Base-by-base conservation (phyloP, 2,329 filamentous ascomycete species). In the Fusarium sp. region DNA sequence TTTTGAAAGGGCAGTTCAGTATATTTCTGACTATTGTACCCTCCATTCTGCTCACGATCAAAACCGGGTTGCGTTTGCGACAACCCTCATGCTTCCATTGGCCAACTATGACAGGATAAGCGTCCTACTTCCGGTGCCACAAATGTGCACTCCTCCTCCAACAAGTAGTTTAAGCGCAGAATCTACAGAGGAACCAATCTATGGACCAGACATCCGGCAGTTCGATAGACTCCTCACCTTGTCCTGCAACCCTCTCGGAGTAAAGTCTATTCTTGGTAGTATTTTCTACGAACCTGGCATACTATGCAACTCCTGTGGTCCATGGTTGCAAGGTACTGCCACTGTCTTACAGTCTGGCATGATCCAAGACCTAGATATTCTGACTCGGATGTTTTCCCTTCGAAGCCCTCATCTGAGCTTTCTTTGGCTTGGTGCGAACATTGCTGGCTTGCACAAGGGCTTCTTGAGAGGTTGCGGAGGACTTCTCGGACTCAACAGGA, bases 201-300 rank as follows among this genome's bases (percentile, higher is more conserved):
- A 41, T 70, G 54, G 71, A 36, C 62, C 22, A 39, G 53, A 68
- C 6, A 42, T 44, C 28, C 51, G 39, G 53, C 60, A 72, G 56
- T 38, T 73, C 6, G 64, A 70, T 30, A 68, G 67, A 44, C 38
- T 72, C 10, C 66, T 72, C 16, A 68, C 70, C 24, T 36, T 74
- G 26, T 55, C 69, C 26, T 70, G 66, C 38, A 72, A 72, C 53
- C 16, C 42, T 36, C 65, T 5, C 16, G 61, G 70, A 44, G 38
- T 64, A 14, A 41, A 33, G n/a, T 58, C 35, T 11, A 55, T 63
- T 22, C 22, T 63, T 38, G 45, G 60, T 35, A 63, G 69, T 41
- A 65, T 60, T 31, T 70, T 74, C 42, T 51, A 72, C n/a, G 58
- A 70, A 16, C 63, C 61, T 47, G 61, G 65, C 42, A 13, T 74